Evolutionary conservation across 2,329 filamentous ascomycete genomes (phyloP), one percentile per base, ranked within the genome.

Genomic region (Clonostachys rosea): DNA sequence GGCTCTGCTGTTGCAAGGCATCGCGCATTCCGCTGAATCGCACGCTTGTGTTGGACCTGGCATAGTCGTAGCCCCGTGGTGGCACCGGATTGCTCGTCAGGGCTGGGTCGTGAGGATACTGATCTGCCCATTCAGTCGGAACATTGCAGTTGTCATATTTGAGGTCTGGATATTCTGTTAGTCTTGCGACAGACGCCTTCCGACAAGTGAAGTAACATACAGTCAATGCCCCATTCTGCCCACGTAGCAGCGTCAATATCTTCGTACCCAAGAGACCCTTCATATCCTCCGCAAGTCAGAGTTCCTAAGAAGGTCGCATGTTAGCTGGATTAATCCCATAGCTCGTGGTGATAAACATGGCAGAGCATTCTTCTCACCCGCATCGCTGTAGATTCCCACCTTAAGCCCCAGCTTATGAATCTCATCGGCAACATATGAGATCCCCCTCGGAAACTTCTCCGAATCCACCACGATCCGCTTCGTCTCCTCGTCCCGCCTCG

Each of bases 351-450:
- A 42, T 45, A 17, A 59, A 24, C 24, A 24, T 24, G 24, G 24
- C 6, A 24, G 24, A 8, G 24, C 24, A 24, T 6, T 7, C 24
- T 24, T 20, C 43, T 49, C 66, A 40, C 77, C 76, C 1, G 76
- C 76, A 57, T 74, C 75, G 53, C 75, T 75, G 56, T 86, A 86
- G 48, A 86, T 83, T 1, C 83, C 83, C 10, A 84, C 64, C 57
- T 85, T 86, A 41, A 86, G 56, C 3, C 78, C 79, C 51, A 81
- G 55, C 3, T 54, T 62, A 50, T 86, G 82, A 17, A 85, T 69
- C 48, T 75, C 57, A 20, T 75, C 62, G 2, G 79, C 79, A 2
- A 77, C 59, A 1, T 73, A 70, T 9, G 68, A 68, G 50, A 86
- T 81, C 1, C 82, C 83, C 16, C 71, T 63, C 0, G 83, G 82